These are phyloP conservation scores for Neurospora sp. DNA, from an alignment of 495 filamentous ascomycete species.

Conservation along the genomic window DNA sequence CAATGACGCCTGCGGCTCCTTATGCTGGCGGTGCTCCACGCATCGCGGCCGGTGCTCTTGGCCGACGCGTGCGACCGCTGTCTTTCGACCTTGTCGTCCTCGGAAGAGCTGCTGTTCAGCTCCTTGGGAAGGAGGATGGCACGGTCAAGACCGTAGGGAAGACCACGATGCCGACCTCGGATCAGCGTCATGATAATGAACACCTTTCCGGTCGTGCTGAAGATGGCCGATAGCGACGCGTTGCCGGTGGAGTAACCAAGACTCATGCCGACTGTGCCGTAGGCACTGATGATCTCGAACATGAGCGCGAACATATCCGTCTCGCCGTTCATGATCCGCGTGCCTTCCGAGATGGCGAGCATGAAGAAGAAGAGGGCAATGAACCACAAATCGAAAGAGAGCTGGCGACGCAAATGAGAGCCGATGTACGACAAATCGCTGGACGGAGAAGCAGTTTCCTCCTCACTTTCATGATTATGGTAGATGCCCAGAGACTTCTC, in stretches of 20 bases:
- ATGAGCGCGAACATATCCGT: slow-evolving; percentile 69
- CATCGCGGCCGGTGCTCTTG: slow-evolving; percentile 10
- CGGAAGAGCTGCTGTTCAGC: slow-evolving; percentile 56
- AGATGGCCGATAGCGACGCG: slow-evolving; percentile 70
- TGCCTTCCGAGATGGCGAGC: slow-evolving; percentile 74
- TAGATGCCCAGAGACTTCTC: slow-evolving; percentile 87
- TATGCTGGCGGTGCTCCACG: slow-evolving; percentile 3
- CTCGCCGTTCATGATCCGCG: slow-evolving; percentile 29
- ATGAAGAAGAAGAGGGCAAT: slow-evolving; percentile 84
- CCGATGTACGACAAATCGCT: slow-evolving; percentile 68
- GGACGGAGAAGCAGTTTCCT: slow-evolving; percentile 20
- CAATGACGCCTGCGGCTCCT: slow-evolving; percentile 13
- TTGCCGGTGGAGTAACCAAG: slow-evolving; percentile 70
- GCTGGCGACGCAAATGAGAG: slow-evolving; percentile 76
- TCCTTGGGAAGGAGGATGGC: slow-evolving; percentile 82
- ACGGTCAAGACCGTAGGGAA: slow-evolving; percentile 85
- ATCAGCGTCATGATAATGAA: slow-evolving; percentile 91
- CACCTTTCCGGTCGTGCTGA: slow-evolving; percentile 73
- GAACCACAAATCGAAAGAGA: slow-evolving; percentile 93
- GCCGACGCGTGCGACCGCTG: slow-evolving; percentile 44
- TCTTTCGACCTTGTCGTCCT: slow-evolving; percentile 47
- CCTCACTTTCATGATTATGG: slow-evolving; percentile 24
- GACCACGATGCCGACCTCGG: slow-evolving; percentile 80
- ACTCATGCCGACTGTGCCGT: slow-evolving; percentile 87
- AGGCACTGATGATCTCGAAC: slow-evolving; percentile 86